Base-by-base conservation (phyloP, 2,329 filamentous ascomycete species). In the Sarocladium strictum region DNA sequence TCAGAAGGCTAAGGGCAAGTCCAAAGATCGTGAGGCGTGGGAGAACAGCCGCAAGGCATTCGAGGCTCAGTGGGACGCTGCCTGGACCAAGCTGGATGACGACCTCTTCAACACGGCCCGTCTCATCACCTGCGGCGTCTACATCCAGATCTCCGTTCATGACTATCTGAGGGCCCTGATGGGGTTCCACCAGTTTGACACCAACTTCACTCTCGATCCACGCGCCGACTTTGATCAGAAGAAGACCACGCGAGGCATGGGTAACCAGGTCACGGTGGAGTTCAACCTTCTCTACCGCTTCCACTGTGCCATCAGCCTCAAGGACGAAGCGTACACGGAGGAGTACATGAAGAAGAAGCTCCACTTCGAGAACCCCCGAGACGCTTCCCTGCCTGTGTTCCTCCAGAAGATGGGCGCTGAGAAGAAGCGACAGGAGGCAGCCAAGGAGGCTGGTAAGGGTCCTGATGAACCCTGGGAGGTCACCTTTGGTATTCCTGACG, bases 271-370 rank as follows among this genome's bases (percentile, higher is more conserved):
- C 45, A 84, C 79, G 40, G 83, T 81, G 2, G 84, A 87, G 64
- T 87, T 87, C 68, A 87, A 87, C 57, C 70, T 87, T 26, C 72
- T 87, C 1, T 87, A 87, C 62, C 74, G 84, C 24, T 87, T 82
- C 75, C 84, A 87, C 65, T 80, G 78, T 1, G 78, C 76, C 40
- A 78, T 86, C 52, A 83, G 79, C 3, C 71, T 77, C 58, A 75
- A 76, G 21, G 84, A 87, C 58, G 81, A 85, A 62, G 71, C 74
- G 38, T 87, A 83, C 82, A 81, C 80, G 17, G 75, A 84, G 45
- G 70, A 77, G 14, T 71, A 78, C 59, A 47, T 47, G 43, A 24
- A 47, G 24, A 47, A 47, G 24, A 29, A 27, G 9, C 17, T 47
- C 9, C 10, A 23, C 3, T 47, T 47, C 43, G 21, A 21, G 12